These are phyloP conservation scores for Oropetium thomaeum DNA, from an alignment of 176 grass and related monocot genomes.

Conservation along the genomic window DNA sequence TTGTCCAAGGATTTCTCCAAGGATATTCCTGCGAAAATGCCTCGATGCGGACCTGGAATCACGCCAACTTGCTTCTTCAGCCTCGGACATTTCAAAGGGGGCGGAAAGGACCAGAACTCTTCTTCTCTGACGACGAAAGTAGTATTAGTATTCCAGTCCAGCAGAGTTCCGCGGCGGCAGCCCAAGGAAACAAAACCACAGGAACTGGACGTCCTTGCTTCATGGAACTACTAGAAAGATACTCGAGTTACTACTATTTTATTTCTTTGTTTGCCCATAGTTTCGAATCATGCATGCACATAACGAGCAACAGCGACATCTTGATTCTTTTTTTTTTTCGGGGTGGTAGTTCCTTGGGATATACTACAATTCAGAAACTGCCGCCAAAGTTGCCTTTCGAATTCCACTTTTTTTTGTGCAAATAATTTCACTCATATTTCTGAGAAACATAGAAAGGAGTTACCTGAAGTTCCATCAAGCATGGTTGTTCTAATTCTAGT, in stretches of 20 bases:
- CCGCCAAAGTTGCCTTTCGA: no score
- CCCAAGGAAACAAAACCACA: not conserved
- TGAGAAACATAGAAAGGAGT: no score
- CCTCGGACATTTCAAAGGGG: not conserved
- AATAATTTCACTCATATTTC: no score
- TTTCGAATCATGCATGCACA: no score
- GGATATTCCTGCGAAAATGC: slow-evolving; percentile 24
- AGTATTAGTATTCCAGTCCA: not conserved
- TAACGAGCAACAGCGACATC: no score
- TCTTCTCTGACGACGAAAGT: not conserved
- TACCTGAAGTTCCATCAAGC: no score
- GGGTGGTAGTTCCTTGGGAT: no score
- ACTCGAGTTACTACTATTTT: not conserved
- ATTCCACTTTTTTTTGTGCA: no score
- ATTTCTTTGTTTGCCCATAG: no score
- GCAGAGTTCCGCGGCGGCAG: not conserved
- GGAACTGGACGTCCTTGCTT: not conserved
- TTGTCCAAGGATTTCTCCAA: not conserved
- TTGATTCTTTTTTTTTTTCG: no score
- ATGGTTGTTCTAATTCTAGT: no score
- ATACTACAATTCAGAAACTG: no score
- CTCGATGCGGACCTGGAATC: not conserved
- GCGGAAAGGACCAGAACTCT: not conserved
- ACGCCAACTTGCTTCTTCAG: not conserved
- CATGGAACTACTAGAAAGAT: not conserved